phyloP scores from a whole-genome alignment of 768 basidiomycete species.

The Leccinum variicolor region DNA sequence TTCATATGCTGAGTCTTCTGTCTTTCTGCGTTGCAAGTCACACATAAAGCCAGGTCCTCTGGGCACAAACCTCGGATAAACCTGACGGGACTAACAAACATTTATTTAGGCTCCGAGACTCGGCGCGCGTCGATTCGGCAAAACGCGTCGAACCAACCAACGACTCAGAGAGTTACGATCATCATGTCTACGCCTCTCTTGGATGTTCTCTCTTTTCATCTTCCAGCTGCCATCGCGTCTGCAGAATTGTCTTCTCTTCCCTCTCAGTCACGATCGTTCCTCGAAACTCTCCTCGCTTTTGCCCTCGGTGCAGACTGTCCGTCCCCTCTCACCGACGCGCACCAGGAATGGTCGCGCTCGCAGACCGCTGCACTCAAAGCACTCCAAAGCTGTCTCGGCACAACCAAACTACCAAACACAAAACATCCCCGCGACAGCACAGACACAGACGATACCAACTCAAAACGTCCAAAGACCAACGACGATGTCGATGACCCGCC shows the following conservation, averaged over 20 bases:
- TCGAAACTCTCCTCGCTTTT: slow-evolving; percentile 31
- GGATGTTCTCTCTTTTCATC: slow-evolving; percentile 18
- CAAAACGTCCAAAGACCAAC: slow-evolving; percentile 21
- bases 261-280: neutral
- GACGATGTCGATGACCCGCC: slow-evolving; percentile 39
- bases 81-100: too few relatives aligned
- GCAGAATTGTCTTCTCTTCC: slow-evolving; percentile 3
- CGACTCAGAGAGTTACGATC: too few relatives aligned
- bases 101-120: too few relatives aligned
- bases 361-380: slow-evolving; percentile 24
- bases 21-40: too few relatives aligned
- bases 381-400: slow-evolving; percentile 10
- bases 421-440: slow-evolving; percentile 27
- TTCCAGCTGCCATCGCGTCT: slow-evolving; percentile 13
- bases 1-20: too few relatives aligned
- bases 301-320: slow-evolving; percentile 28
- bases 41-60: too few relatives aligned
- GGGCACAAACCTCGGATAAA: too few relatives aligned
- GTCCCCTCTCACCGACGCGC: slow-evolving; percentile 6
- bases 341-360: slow-evolving; percentile 22
- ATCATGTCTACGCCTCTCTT: slow-evolving; percentile 26
- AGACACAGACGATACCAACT: slow-evolving; percentile 5
- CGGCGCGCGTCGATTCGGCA: too few relatives aligned
- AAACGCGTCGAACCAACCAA: too few relatives aligned
- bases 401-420: neutral